Evolutionary conservation across 1,139 yeast genomes (phyloP).

Genomic region (Lodderomyces pseudojiufengensis): DNA sequence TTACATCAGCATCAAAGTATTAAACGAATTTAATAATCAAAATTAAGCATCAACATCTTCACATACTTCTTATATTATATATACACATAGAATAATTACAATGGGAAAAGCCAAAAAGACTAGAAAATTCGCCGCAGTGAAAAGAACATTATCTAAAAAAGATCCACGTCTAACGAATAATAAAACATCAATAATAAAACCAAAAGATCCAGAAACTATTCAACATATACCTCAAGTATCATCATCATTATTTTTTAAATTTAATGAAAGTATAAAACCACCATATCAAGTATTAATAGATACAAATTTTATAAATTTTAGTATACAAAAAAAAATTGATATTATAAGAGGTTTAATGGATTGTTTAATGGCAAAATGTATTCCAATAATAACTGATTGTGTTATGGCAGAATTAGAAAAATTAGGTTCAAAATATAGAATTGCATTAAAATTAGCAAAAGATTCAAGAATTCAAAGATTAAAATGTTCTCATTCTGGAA

Average conservation of each 20-base stretch:
- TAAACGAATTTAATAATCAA: no score
- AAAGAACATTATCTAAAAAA: constrained; percentile 71
- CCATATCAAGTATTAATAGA: constrained; percentile 94
- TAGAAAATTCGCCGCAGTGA: constrained; percentile 90
- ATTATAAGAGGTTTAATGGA: constrained; percentile 96
- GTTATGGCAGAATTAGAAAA: constrained; percentile 97
- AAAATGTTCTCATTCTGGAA: constrained; percentile 89
- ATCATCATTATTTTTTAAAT: constrained; percentile 91
- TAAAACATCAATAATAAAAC: constrained; percentile 21
- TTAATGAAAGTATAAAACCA: constrained; percentile 89
- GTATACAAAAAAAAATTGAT: constrained; percentile 92
- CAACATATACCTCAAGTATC: constrained; percentile 91
- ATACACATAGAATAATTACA: background rate
- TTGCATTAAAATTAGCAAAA: constrained; percentile 86
- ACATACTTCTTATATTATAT: background rate
- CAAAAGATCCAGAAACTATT: constrained; percentile 73
- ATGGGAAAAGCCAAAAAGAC: constrained; percentile 98
- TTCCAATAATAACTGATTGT: constrained; percentile 94
- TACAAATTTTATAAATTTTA: constrained; percentile 93
- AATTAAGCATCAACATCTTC: no score
- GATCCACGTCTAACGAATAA: constrained; percentile 55
- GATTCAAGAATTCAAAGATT: constrained; percentile 89
- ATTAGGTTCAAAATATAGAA: constrained; percentile 89
- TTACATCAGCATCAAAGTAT: no score
- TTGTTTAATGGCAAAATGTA: constrained; percentile 87